Base-by-base conservation (phyloP, 495 filamentous ascomycete species). In the Articulospora tetracladia region DNA sequence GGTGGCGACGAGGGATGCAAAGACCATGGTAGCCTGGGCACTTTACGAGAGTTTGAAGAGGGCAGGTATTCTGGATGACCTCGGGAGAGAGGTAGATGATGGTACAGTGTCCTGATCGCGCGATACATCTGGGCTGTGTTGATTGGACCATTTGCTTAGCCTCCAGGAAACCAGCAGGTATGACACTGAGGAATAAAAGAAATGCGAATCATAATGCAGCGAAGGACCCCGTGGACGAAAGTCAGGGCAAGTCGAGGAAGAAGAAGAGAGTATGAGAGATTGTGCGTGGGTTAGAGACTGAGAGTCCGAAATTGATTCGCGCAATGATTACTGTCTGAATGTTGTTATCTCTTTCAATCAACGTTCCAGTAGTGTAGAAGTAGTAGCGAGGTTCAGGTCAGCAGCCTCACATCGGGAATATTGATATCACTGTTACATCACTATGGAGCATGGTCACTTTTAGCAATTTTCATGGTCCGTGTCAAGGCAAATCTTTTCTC, bases 11-110 rank as follows among this genome's bases (percentile, higher is more conserved):
- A 77, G 88, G 32, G 92, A 97, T 79, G 88, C 79, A 6, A 97
- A 97, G 76, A 82, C 82, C 0, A 74, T 97, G 57, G 83, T 84
- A 55, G 91, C 88, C 17, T 79, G 88, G 77, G 87, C 91, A 19
- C 67, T 96, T 53, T 97, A 89, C 74, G 79, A 87, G 62, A 87
- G 84, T 12, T 66, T 94, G 60, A 83, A 79, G 58, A 77, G 79
- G 57, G 26, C 54, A 27, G 54, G 54, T 10, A 46, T 54, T 30
- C 52, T 54, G 10, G 52, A 54, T 52, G 20, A 52, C 8, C 24
- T 2, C 48, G 48, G 48, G 15, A 10, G 27, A 17, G 48, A 24
- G 13, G 48, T 52, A 23, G 24, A 27, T 52, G 48, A 23, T 27
- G 48, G 17, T 8, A 17, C 48, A 22, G 48, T 19, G 4, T 25